Base-by-base conservation (phyloP, 345 rosid species). In the Dovyalis caffra region DNA sequence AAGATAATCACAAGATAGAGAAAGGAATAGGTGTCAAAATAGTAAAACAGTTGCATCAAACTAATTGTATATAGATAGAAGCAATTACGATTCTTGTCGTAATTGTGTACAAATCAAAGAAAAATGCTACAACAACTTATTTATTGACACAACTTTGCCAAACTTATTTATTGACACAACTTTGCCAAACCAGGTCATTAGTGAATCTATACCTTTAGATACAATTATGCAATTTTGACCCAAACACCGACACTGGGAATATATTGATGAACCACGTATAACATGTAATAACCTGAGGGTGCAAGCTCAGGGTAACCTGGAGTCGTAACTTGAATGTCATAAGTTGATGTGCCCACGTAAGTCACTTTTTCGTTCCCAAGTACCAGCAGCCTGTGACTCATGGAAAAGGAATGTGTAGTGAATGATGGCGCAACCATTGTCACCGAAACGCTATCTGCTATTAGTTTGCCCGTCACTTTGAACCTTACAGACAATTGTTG, bases 161-260 rank as follows among this genome's bases (percentile, higher is more conserved):
- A n/a, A 53, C 11, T n/a, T 6, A 49, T 18, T 21, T 4, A 5
- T n/a, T n/a, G n/a, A n/a, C n/a, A 0, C 4, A 14, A 2, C 1
- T 40, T 21, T 8, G 60, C n/a, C 28, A 10, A 53, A 3, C 58
- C n/a, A n/a, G n/a, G n/a, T 53, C 1, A 49, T n/a, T 93, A 96
- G 72, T 18, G 8, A 47, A 47, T 20, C 8, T 12, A 14, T 31
- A 15, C 0, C 8, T 61, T 21, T 29, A 6, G 31, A 1, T 38
- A 32, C 28, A 58, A 20, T 69, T 29, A 84, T 61, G 28, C 35
- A 4, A 86, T 12, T 3, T 76, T 81, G 70, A 88, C 87, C 98
- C 97, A 94, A 49, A 88, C 77, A 70, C 97, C 98, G 61, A 81
- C 74, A 67, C 98, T 90, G 0, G 98, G 97, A 80, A 87, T 76